phyloP scores from a whole-genome alignment of 306 rosid genomes.

The Astragalus membranaceus region DNA sequence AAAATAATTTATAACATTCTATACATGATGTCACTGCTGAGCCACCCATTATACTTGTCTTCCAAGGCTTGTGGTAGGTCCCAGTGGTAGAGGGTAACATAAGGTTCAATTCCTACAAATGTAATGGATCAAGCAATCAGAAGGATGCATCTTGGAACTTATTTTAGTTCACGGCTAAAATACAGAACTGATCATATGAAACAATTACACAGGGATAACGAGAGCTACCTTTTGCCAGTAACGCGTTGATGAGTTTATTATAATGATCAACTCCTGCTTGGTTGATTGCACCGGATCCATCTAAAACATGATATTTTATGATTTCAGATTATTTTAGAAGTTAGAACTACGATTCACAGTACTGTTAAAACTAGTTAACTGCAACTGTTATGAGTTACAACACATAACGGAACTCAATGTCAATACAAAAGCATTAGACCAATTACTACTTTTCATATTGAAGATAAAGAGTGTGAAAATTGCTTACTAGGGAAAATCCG shows the following conservation, averaged over 20 bases:
- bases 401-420: neutral
- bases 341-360: neutral
- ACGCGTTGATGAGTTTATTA: conserved; percentile 70
- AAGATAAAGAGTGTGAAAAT: neutral
- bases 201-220: neutral
- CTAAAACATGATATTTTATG: conserved; percentile 30
- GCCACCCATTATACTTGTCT: conserved; percentile 88
- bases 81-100: conserved; percentile 93
- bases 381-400: neutral
- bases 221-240: conserved; percentile 63
- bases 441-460: neutral
- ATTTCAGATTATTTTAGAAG: neutral
- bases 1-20: neutral
- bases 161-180: neutral
- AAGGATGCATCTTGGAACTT: neutral
- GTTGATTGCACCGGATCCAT: conserved; percentile 71
- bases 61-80: conserved; percentile 89
- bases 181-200: neutral
- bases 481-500: conserved; percentile 79
- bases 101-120: conserved; percentile 68
- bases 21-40: conserved; percentile 65
- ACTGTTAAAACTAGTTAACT: neutral
- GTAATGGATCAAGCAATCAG: conserved; percentile 7
- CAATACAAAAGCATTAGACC: neutral
- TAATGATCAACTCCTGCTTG: conserved; percentile 80